phyloP scores from a whole-genome alignment of 306 rosid species.

The Glycine soja region DNA sequence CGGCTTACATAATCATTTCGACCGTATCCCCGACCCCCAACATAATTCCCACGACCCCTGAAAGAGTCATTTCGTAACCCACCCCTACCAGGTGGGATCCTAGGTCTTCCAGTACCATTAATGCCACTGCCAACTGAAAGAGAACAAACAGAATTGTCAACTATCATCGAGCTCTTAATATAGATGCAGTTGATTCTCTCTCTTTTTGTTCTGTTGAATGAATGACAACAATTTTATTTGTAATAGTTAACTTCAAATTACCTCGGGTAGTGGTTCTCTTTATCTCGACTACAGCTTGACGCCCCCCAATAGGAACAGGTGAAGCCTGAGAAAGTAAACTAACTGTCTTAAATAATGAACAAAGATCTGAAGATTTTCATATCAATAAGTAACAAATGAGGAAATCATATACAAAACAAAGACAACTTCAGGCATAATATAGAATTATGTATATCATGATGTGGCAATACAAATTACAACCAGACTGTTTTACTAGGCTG shows the following conservation, averaged over 20 bases:
- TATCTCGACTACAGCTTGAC: slow-evolving; percentile 65
- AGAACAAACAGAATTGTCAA: slow-evolving; percentile 27
- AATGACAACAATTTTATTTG: slow-evolving; percentile 11
- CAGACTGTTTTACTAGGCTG: background rate
- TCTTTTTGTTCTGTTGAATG: slow-evolving; percentile 11
- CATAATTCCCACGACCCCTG: slow-evolving; percentile 65
- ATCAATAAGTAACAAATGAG: slow-evolving; percentile 8
- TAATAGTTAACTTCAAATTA: slow-evolving; percentile 41
- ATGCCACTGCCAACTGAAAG: slow-evolving; percentile 59
- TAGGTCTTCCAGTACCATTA: slow-evolving; percentile 54
- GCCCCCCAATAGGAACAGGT: slow-evolving; percentile 61
- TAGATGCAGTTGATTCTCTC: background rate
- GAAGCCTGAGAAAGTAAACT: slow-evolving; percentile 66
- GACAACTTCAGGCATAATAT: background rate
- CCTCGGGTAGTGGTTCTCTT: slow-evolving; percentile 77
- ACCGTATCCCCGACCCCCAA: slow-evolving; percentile 57
- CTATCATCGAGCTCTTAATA: slow-evolving; percentile 31
- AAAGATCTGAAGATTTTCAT: background rate
- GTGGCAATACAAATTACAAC: slow-evolving; percentile 20
- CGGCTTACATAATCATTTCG: slow-evolving; percentile 62
- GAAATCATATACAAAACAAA: background rate
- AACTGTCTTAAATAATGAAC: slow-evolving; percentile 18
- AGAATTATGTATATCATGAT: slow-evolving; percentile 1
- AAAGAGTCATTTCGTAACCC: slow-evolving; percentile 66
- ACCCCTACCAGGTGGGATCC: slow-evolving; percentile 60